Base-by-base conservation (phyloP, 2,329 filamentous ascomycete genomes). In the Emydomyces testavorans region DNA sequence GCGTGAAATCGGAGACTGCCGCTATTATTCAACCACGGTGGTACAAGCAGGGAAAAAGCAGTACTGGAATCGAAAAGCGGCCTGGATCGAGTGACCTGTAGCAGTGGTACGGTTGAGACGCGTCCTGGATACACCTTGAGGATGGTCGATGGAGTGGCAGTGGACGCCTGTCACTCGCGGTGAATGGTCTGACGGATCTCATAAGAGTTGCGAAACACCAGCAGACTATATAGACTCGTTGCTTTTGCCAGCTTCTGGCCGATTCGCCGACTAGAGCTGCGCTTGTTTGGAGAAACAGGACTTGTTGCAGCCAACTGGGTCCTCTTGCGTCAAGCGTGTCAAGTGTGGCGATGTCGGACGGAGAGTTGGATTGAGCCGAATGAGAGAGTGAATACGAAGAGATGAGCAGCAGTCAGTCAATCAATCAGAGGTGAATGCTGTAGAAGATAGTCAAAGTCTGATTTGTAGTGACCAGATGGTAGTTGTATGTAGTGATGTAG, bases 101-200 rank as follows among this genome's bases (percentile, higher is more conserved):
- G 29, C 32, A 54, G 47, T 48, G 54, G 52, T 45, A 49, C 28
- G 52, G 53, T 42, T 49, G 54, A 54, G 46, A 58, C 51, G 53
- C 58, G 54, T 44, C 39, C 42, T 40, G 57, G 49, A 56, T 56
- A 59, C 61, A 64, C 54, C 46, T 63, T 64, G 51, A 45, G 35
- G 28, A 48, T 18, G 18, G 46, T 24, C 52, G 53, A 53, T 47
- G 45, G 58, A 53, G 53, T 50, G 54, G 53, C 52, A 56, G 48
- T 49, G 29, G 11, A 42, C 21, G 11, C 36, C 50, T 52, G 50
- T 49, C 50, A 52, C 50, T 49, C 50, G 18, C 20, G 36, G 35
- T 35, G 20, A 15, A 13, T n/a, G 18, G 26, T 16, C 10, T 10
- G 37, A 35, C 13, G 23, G 15, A 29, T 24, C 11, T 41, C 46